Conservation (phyloP, 345 rosid species). For the Citrus cavaleriei region DNA sequence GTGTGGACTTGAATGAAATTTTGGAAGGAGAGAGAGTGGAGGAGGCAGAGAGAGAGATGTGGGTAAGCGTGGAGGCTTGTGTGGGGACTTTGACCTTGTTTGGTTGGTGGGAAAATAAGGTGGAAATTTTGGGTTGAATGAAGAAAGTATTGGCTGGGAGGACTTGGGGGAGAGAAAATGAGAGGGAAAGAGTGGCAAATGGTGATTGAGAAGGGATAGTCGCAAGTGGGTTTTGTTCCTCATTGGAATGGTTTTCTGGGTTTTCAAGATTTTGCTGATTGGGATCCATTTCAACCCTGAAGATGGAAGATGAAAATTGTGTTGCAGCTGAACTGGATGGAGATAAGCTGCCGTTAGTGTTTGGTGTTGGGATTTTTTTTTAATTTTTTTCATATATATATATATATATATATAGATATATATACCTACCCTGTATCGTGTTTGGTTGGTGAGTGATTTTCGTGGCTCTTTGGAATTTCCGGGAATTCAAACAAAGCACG, state of each 20-base stretch:
- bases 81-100: conserved; percentile 62
- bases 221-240: conserved; percentile 26
- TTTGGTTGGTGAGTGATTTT: neutral
- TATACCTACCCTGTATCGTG: too few species aligned
- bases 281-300: conserved; percentile 41
- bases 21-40: conserved; percentile 29
- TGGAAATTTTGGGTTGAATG: conserved; percentile 40
- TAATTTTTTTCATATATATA: neutral
- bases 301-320: neutral
- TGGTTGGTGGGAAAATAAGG: conserved; percentile 47
- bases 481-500: neutral
- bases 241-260: conserved; percentile 34
- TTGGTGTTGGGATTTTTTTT: neutral
- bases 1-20: conserved; percentile 74
- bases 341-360: conserved; percentile 1
- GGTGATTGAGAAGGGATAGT: conserved; percentile 40
- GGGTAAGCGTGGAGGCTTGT: conserved; percentile 59
- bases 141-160: conserved; percentile 47
- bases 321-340: neutral
- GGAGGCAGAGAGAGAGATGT: conserved; percentile 49
- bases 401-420: too few species aligned
- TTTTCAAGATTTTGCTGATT: conserved; percentile 21
- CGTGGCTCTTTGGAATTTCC: neutral
- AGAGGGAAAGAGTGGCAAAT: conserved; percentile 62
- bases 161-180: conserved; percentile 43